phyloP scores from a whole-genome alignment of 1,284 basidiomycete species.

The Puccinia sorghi region DNA sequence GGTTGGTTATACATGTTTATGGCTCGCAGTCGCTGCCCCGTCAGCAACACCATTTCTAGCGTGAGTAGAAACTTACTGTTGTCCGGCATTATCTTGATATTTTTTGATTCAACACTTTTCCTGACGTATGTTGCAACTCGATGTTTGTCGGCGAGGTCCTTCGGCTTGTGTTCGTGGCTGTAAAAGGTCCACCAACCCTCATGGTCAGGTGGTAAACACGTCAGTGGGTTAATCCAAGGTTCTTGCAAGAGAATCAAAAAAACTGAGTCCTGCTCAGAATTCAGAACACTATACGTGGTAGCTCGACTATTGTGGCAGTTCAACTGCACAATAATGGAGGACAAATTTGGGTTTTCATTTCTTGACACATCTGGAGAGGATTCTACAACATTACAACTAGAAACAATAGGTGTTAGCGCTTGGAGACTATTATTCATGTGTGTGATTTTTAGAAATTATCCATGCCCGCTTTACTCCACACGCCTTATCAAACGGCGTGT shows the following conservation, averaged over 20 bases:
- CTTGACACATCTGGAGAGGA: not conserved
- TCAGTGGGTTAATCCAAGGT: slow-evolving; percentile 7
- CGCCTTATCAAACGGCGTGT: slow-evolving; percentile 2
- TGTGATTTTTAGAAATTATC: not conserved
- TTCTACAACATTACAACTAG: not conserved
- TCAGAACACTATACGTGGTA: not conserved
- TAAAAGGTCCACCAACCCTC: not conserved
- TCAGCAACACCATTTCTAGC: not conserved
- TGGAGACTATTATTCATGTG: not conserved
- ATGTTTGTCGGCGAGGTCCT: not conserved
- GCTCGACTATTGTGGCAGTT: slow-evolving; percentile 10
- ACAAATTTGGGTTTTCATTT: not conserved
- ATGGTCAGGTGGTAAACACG: not conserved
- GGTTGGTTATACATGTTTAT: not conserved
- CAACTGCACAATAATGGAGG: not conserved
- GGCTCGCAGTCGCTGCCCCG: too few relatives aligned
- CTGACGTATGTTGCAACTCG: not conserved
- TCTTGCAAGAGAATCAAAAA: not conserved
- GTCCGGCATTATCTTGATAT: not conserved
- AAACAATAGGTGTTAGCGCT: not conserved
- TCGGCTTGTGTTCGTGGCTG: not conserved
- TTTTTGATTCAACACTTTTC: not conserved
- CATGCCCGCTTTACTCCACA: slow-evolving; percentile 9
- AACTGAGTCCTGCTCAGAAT: not conserved
- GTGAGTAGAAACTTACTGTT: not conserved